These are phyloP conservation scores for Neurospora tetraspora DNA, from an alignment of 495 filamentous ascomycete species.

Conservation along the genomic window DNA sequence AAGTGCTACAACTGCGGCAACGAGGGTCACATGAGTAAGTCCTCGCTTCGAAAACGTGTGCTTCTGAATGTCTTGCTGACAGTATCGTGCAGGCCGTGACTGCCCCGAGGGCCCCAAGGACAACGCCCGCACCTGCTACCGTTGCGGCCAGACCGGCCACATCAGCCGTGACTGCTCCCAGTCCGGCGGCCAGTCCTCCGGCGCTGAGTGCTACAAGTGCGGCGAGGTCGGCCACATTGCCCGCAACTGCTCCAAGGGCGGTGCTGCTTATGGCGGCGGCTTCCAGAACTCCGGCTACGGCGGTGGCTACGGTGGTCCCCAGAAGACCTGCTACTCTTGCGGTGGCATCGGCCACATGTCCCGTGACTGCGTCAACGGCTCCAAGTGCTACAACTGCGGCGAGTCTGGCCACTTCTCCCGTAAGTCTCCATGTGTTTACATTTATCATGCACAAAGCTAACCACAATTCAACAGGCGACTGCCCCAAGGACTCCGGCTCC, in stretches of 20 bases:
- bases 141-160: slow-evolving; percentile 79
- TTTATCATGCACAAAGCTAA: neutral
- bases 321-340: slow-evolving; percentile 90
- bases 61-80: slow-evolving; percentile 4
- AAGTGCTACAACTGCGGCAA: slow-evolving; percentile 61
- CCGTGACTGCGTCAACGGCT: slow-evolving; percentile 94
- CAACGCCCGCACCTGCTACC: slow-evolving; percentile 76
- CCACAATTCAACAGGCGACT: slow-evolving; percentile 41
- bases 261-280: slow-evolving; percentile 30
- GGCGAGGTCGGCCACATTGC: slow-evolving; percentile 95
- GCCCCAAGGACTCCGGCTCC: slow-evolving; percentile 69
- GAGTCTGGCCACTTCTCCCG: slow-evolving; percentile 89
- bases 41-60: neutral
- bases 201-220: slow-evolving; percentile 93
- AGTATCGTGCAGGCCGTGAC: slow-evolving; percentile 57
- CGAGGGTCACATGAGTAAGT: slow-evolving; percentile 84
- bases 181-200: slow-evolving; percentile 28
- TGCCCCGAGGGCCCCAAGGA: slow-evolving; percentile 85
- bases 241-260: slow-evolving; percentile 75
- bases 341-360: slow-evolving; percentile 96
- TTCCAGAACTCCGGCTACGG: slow-evolving; percentile 40
- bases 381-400: slow-evolving; percentile 99
- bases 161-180: slow-evolving; percentile 83
- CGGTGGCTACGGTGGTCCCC: slow-evolving; percentile 40
- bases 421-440: neutral